A percentile compares a stretch with the other conserved stretches of the same genome.
Conservation (phyloP, 148 eudicot species). For the Euryodendron excelsum region DNA sequence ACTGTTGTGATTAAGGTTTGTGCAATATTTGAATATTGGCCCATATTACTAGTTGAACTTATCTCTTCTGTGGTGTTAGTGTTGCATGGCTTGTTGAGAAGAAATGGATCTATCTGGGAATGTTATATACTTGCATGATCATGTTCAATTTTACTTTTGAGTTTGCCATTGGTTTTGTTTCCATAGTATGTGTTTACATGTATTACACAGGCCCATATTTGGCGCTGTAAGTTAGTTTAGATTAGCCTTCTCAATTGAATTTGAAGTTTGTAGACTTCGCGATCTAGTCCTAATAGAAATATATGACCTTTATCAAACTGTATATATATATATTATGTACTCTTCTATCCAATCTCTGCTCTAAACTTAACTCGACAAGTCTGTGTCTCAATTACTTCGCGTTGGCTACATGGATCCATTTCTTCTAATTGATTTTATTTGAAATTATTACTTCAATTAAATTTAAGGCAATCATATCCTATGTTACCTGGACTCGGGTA, state of each 20-base stretch:
- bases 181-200: background rate
- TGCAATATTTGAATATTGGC: background rate
- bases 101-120: background rate
- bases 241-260: background rate
- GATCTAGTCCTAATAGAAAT: background rate
- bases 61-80: background rate
- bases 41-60: background rate
- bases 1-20: conserved; percentile 98
- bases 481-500: too few relatives aligned
- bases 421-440: too few relatives aligned
- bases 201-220: background rate
- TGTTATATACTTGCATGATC: background rate
- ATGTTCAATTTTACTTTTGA: background rate
- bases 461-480: too few relatives aligned
- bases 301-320: background rate
- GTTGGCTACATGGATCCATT: too few relatives aligned
- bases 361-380: too few relatives aligned
- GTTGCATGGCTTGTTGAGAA: background rate
- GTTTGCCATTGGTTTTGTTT: background rate
- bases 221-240: background rate
- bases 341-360: background rate
- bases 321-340: background rate
- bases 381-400: too few relatives aligned
- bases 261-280: background rate
- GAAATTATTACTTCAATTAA: too few relatives aligned